Evolutionary conservation across 768 basidiomycete genomes (phyloP), one percentile per base, ranked within the genome.

Genomic region (Kwoniella dendrophila): DNA sequence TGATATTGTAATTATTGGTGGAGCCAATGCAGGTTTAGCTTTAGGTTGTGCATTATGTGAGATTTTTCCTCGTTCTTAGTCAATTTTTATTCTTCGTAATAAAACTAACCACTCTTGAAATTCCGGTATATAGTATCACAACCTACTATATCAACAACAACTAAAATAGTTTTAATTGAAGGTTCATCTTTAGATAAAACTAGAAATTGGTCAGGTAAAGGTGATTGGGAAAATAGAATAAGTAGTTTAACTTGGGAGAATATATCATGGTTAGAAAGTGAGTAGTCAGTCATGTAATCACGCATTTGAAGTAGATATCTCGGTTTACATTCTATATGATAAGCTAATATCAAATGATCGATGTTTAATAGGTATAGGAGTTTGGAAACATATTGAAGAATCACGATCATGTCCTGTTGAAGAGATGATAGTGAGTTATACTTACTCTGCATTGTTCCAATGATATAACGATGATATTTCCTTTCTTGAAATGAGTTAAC

Each of bases 1-100:
- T 67, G 96, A 98, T 76, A 83, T 98, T 33, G 90, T 95, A 22
- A 90, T 98, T 69, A 90, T 98, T 26, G 95, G 96, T 18, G 96
- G 91, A 27, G 95, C 94, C 1, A 93, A 92, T 26, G 90, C 86
- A 3, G 96, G 96, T 3, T 83, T 99, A 40, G 89, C 93, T 12
- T 81, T 99, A 34, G 93, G 92, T 2, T 86, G 86, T 73, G 90
- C 92, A 33, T 82, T 99, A 6, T 85, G 94, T 95, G 74, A 62
- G 85, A 36, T 36, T 45, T 18, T 29, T 14, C 24, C 34, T 48
- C 55, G 30, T 47, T 32, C 33, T 22, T 11, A n/a, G 3, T n/a
- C 38, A 16, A 16, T 40, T 5, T 16, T 20, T 20, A 20, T 20
- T 44, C 43, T 4, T 44, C 24, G 43, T 11, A 38, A 38, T 8